Conservation (phyloP, 345 rosid genomes). For the Geranium rotundifolium region DNA sequence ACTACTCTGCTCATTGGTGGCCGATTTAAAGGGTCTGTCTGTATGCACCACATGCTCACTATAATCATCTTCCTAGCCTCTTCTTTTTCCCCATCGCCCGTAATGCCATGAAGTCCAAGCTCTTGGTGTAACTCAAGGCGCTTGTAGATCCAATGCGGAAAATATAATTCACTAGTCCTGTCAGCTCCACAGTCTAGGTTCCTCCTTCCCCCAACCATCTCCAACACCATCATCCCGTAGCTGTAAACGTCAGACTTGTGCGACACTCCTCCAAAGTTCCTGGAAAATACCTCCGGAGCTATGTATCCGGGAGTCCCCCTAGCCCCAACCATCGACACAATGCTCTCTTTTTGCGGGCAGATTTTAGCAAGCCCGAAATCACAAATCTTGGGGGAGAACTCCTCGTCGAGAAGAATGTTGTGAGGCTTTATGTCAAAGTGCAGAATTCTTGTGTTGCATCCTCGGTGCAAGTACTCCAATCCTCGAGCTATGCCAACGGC, state of each 20-base stretch:
- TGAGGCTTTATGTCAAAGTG: too few species aligned
- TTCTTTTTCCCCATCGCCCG: constrained; percentile 4
- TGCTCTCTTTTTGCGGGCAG: constrained; percentile 21
- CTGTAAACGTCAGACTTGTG: constrained; percentile 39
- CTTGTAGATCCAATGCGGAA: constrained; percentile 23
- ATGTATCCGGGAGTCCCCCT: constrained; percentile 39
- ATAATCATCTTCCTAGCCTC: constrained; percentile 6
- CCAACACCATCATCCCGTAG: constrained; percentile 35
- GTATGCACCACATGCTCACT: constrained; percentile 11
- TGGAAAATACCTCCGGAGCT: constrained; percentile 30
- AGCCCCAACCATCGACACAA: constrained; percentile 17
- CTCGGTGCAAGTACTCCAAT: constrained; percentile 37
- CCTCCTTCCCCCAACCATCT: constrained; percentile 26
- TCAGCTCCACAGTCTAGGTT: constrained; percentile 5
- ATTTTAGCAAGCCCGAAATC: constrained; percentile 49
- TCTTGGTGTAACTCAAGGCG: constrained; percentile 13
- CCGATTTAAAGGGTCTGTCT: constrained; percentile 3
- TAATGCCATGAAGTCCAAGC: neutral
- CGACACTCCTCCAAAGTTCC: constrained; percentile 23
- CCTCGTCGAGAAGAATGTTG: too few species aligned
- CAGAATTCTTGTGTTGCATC: constrained; percentile 42
- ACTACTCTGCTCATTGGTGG: constrained; percentile 4
- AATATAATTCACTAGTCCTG: constrained; percentile 21
- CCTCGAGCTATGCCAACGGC: constrained; percentile 32
- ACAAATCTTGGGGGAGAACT: constrained; percentile 29